These are phyloP conservation scores for Lasiosphaeria miniovina DNA, from an alignment of 495 filamentous ascomycete species.

Conservation along the genomic window DNA sequence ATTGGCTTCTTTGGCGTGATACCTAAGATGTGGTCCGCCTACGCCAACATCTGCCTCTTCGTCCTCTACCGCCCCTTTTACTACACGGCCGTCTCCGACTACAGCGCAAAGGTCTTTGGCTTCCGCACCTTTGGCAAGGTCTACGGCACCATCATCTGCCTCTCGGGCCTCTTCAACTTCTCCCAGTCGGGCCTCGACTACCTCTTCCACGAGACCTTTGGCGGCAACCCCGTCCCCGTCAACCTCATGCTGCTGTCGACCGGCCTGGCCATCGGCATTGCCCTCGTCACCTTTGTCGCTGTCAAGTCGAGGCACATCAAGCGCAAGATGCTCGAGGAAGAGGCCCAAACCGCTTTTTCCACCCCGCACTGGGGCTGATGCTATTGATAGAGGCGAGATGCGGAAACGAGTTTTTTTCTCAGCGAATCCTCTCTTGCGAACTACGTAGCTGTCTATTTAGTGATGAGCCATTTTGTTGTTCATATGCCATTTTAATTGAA, in stretches of 20 bases:
- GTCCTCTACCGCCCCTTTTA: constrained; percentile 72
- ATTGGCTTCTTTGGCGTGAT: constrained; percentile 82
- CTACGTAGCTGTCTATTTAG: no score
- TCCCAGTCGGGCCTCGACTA: constrained; percentile 79
- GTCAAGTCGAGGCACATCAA: constrained; percentile 26
- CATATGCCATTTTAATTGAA: no score
- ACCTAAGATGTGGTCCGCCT: constrained; percentile 64
- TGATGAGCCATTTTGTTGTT: no score
- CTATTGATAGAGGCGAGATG: no score
- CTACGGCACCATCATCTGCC: constrained; percentile 90
- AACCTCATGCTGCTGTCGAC: constrained; percentile 64
- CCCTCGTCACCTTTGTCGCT: constrained; percentile 59
- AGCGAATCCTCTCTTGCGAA: no score
- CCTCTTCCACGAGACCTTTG: constrained; percentile 69
- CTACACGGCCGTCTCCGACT: constrained; percentile 79
- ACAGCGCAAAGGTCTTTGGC: constrained; percentile 90
- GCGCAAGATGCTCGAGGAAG: constrained; percentile 37
- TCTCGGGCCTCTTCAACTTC: constrained; percentile 85
- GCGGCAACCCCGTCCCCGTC: constrained; percentile 71
- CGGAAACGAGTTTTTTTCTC: no score
- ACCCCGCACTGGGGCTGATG: constrained; percentile 14
- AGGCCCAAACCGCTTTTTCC: constrained; percentile 35
- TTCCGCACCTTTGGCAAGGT: constrained; percentile 94
- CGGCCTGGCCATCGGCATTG: constrained; percentile 57
- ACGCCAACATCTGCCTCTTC: constrained; percentile 77